Conservation (phyloP, 805 yeast genomes). For the Monosporozyma siamensis region DNA sequence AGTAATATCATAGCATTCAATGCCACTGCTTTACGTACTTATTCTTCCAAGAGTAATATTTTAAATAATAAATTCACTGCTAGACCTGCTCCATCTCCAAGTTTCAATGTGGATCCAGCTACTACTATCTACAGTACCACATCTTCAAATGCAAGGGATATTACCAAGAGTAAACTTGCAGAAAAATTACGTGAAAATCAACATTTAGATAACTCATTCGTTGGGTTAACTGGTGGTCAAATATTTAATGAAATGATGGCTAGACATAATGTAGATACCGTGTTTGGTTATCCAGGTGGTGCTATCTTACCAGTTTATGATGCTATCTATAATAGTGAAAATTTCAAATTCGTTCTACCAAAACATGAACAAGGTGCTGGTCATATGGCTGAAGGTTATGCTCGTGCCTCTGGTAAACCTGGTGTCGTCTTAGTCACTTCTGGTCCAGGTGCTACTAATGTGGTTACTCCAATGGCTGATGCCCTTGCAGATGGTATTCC, state of each 20-base stretch:
- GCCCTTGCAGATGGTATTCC: constrained; percentile 97
- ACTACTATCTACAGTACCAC: constrained; percentile 1
- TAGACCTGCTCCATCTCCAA: constrained; percentile 31
- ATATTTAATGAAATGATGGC: constrained; percentile 98
- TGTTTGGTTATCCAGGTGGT: constrained; percentile 98
- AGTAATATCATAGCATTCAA: not conserved
- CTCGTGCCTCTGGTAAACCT: constrained; percentile 89
- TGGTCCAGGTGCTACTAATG: constrained; percentile 99
- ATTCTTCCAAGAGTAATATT: not conserved
- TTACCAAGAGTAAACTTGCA: not conserved
- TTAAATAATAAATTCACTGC: not conserved
- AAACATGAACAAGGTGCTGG: constrained; percentile 99
- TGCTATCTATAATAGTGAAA: constrained; percentile 85
- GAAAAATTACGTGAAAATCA: constrained; percentile 7
- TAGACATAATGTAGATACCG: constrained; percentile 89
- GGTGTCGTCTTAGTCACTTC: constrained; percentile 98
- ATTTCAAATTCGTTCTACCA: constrained; percentile 86
- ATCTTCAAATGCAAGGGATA: not conserved
- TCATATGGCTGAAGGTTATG: constrained; percentile 99
- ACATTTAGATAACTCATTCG: constrained; percentile 71
- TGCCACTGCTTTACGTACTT: not conserved
- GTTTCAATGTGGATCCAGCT: constrained; percentile 23
- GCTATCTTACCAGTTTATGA: constrained; percentile 97
- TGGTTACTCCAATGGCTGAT: constrained; percentile 97
- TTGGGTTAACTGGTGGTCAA: constrained; percentile 97